These are phyloP conservation scores for Oryza meridionalis DNA, from an alignment of 176 grass and related monocot species.

Conservation along the genomic window DNA sequence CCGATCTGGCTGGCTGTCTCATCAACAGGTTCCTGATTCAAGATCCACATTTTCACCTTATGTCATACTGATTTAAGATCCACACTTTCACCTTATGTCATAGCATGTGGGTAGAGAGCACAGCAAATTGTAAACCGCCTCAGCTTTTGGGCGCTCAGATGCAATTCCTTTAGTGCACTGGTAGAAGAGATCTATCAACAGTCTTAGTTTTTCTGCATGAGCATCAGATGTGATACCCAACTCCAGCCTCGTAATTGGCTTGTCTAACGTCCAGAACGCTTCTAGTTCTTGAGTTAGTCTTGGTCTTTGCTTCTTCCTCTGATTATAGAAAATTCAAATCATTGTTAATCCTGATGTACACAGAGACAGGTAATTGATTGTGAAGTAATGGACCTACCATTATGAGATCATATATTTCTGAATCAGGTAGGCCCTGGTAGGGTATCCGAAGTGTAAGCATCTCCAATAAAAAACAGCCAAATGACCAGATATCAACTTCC, in stretches of 20 bases:
- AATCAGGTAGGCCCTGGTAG: constrained; percentile 71
- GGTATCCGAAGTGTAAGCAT: constrained; percentile 80
- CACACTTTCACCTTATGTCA: constrained; percentile 47
- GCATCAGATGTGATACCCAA: constrained; percentile 68
- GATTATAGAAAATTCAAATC: constrained; percentile 22
- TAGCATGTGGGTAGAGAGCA: constrained; percentile 55
- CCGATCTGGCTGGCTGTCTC: background rate
- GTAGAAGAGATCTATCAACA: constrained; percentile 81
- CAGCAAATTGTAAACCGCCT: constrained; percentile 68
- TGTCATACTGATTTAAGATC: constrained; percentile 32
- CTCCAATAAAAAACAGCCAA: constrained; percentile 91
- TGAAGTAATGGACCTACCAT: constrained; percentile 49
- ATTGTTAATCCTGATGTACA: constrained; percentile 33
- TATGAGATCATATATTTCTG: constrained; percentile 84
- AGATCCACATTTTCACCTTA: constrained; percentile 43
- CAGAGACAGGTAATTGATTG: constrained; percentile 2
- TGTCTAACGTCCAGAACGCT: constrained; percentile 60
- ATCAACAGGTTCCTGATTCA: background rate
- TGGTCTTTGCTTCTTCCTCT: constrained; percentile 83
- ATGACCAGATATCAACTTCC: constrained; percentile 99
- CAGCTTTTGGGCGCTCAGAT: constrained; percentile 66
- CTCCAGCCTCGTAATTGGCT: constrained; percentile 51
- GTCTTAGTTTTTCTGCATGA: constrained; percentile 75
- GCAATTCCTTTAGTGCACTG: constrained; percentile 76
- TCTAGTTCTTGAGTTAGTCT: constrained; percentile 86